Conservation (phyloP, 2,329 filamentous ascomycete species). For the Trichoderma afroharzianum region DNA sequence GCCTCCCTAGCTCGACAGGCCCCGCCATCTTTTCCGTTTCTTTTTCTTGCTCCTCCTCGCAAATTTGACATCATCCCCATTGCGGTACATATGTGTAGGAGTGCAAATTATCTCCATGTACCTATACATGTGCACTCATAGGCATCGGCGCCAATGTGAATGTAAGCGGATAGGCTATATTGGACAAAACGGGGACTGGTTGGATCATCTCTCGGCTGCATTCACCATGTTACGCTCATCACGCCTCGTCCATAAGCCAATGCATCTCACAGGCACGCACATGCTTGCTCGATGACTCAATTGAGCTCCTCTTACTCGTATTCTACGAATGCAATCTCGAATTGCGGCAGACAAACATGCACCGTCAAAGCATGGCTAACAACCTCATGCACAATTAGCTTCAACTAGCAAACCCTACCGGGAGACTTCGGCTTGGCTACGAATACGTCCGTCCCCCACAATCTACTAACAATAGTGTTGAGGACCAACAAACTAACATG, state of each 20-base stretch:
- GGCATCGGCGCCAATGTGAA: neutral
- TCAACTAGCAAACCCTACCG: slow-evolving; percentile 11
- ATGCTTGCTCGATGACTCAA: neutral
- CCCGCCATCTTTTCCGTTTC: slow-evolving; percentile 10
- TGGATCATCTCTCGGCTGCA: neutral
- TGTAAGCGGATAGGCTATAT: neutral
- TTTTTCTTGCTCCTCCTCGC: slow-evolving; percentile 9
- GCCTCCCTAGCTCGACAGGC: neutral
- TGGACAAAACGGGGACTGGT: neutral
- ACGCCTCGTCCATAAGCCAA: neutral
- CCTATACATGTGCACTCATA: neutral
- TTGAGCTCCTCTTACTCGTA: neutral
- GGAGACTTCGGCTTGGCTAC: slow-evolving; percentile 8
- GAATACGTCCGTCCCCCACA: slow-evolving; percentile 9
- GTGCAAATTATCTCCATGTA: neutral
- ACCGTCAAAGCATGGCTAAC: neutral
- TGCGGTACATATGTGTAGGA: neutral
- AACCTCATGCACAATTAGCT: neutral
- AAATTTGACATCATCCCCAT: neutral
- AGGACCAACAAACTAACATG: neutral
- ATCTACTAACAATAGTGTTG: slow-evolving; percentile 14
- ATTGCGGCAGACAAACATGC: neutral
- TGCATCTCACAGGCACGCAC: neutral
- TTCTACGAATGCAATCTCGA: neutral
- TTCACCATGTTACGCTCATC: neutral